Base-by-base conservation (phyloP, 1,139 yeast species). In the Yamadazyma pseudoaaseri region DNA sequence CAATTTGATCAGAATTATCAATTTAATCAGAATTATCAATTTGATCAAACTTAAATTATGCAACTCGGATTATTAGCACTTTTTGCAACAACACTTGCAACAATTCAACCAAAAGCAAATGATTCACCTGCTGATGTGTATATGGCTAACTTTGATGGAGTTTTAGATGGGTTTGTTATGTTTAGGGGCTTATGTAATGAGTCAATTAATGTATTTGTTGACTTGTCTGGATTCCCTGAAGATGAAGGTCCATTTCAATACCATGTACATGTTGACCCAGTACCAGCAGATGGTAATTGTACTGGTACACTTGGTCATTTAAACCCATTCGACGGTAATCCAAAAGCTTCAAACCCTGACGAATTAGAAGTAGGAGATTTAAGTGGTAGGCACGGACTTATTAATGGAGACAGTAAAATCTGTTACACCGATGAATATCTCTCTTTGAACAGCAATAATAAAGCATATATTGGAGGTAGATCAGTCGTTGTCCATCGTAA, bases 401-500 rank as follows among this genome's bases (percentile, higher is more conserved):
- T 66, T 32, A 34, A 47, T 6, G 60, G 64, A 22, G 49, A 54
- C 13, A 41, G 57, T n/a, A 29, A 45, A 35, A 31, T 51, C 13
- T 39, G 55, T 25, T 65, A 62, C 48, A 45, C 56, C 28, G 73
- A 69, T 44, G 45, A 48, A 24, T 69, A 58, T 50, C 46, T 68
- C 33, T 67, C 73, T 6, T 63, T 68, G 52, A 57, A 66, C 51
- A 52, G 61, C 5, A 43, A 45, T 4, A 52, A 58, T 45, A 42
- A 51, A 25, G 70, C 72, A 16, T 67, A 34, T 43, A 47, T 65
- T 38, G 73, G 71, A 24, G 54, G 55, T 31, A 53, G 62, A 35
- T 61, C 70, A 3, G 60, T 69, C 26, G 71, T 65, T 28, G 50
- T 68, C 32, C 72, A 67, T n/a, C n/a, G n/a, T n/a, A n/a, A n/a